These are phyloP conservation scores for Hymenoscyphus occultus DNA, from an alignment of 2,329 filamentous ascomycete species.

Conservation along the genomic window DNA sequence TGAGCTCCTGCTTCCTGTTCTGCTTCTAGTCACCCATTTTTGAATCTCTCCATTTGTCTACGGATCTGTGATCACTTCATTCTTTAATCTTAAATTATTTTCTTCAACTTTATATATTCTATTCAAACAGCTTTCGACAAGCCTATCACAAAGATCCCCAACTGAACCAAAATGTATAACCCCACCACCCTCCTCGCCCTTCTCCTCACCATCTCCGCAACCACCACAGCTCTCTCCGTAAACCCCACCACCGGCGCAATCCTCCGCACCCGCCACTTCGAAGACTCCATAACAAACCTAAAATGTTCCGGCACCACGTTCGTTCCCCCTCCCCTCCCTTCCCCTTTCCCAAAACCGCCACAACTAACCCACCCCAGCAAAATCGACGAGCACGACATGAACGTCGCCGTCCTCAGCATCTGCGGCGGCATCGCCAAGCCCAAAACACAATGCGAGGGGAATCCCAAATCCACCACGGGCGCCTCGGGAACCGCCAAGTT, in stretches of 20 bases:
- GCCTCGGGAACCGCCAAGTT: constrained; percentile 48
- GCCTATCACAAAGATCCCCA: not conserved
- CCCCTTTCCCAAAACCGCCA: not conserved
- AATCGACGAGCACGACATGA: constrained; percentile 43
- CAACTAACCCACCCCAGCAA: constrained; percentile 12
- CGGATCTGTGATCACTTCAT: constrained; percentile 15
- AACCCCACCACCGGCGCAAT: constrained; percentile 22
- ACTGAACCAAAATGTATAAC: constrained; percentile 19
- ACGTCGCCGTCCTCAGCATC: constrained; percentile 47
- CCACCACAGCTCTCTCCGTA: constrained; percentile 9
- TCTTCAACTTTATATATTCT: constrained; percentile 5
- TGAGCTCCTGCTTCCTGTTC: not conserved
- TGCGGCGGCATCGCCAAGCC: constrained; percentile 48
- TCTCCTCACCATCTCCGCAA: constrained; percentile 13
- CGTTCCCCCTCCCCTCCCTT: constrained; percentile 6
- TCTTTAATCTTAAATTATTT: constrained; percentile 1
- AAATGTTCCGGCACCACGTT: constrained; percentile 35
- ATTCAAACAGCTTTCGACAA: not conserved
- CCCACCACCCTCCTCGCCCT: constrained; percentile 20
- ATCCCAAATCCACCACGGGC: constrained; percentile 45
- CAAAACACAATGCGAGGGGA: constrained; percentile 46
- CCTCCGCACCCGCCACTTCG: constrained; percentile 27
- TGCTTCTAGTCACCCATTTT: not conserved
- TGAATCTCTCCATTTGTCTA: not conserved
- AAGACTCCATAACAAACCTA: constrained; percentile 36